Base-by-base conservation (phyloP, 352 stramenopile species). In the Pythium vanterpoolii region DNA sequence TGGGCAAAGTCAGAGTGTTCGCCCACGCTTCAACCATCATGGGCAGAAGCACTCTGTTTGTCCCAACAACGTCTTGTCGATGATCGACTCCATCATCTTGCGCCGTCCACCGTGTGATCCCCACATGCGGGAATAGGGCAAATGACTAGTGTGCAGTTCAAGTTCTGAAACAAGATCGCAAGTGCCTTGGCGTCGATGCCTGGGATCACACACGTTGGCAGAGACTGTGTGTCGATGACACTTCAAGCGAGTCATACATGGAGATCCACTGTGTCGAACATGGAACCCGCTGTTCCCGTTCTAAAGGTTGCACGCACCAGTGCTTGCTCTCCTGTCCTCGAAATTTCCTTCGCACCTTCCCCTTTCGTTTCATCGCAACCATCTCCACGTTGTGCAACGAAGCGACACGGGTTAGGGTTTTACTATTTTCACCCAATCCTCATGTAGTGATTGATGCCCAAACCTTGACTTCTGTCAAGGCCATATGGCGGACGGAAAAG, bases 261-360 rank as follows among this genome's bases (percentile, higher is more conserved):
- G n/a, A n/a, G n/a, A n/a, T n/a, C n/a, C n/a, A n/a, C n/a, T n/a
- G n/a, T n/a, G n/a, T n/a, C n/a, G n/a, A n/a, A n/a, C n/a, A n/a
- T n/a, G n/a, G n/a, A n/a, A n/a, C n/a, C n/a, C n/a, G n/a, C n/a
- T n/a, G n/a, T n/a, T n/a, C n/a, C n/a, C n/a, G n/a, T n/a, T n/a
- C n/a, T n/a, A n/a, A 36, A 11, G 6, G 31, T 6, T 36, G 6
- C 31, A 11, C 34, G 19, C 34, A 42, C 13, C 34, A 18, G 14
- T 42, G 34, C 18, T 46, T 19, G 40, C 21, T 39, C 14, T 18
- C n/a, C 21, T 9, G 40, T 46, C 40, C 40, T 46, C 33, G 50
- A 39, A 57, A 57, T 47, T 57, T 57, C 50, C 50, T 48, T 47
- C 36, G 50, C 50, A 47, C 24, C 11, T 26, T 11, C 34, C 9